These are phyloP conservation scores for Xanthoconium stramineum DNA, from an alignment of 768 basidiomycete species.

Conservation along the genomic window DNA sequence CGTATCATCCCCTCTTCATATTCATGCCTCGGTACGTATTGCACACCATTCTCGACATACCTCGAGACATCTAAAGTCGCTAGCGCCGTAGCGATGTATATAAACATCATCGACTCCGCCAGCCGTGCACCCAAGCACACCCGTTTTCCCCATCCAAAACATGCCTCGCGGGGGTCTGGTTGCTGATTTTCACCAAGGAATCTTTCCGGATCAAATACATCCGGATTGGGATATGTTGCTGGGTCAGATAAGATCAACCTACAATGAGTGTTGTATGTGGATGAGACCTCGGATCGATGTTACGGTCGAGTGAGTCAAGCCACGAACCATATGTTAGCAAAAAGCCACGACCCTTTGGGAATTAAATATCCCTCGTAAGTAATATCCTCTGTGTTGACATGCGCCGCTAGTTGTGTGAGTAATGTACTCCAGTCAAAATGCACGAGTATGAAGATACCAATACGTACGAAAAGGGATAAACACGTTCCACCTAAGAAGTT, in stretches of 20 bases:
- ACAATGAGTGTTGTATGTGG: not conserved
- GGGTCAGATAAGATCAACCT: constrained; percentile 13
- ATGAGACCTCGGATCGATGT: too few relatives aligned
- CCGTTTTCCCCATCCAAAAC: constrained; percentile 19
- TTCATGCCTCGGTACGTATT: not conserved
- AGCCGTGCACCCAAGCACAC: constrained; percentile 8
- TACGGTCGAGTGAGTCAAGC: too few relatives aligned
- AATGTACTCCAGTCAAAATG: not conserved
- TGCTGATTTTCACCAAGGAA: constrained; percentile 9
- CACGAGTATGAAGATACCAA: not conserved
- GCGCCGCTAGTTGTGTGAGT: not conserved
- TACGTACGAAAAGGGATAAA: not conserved
- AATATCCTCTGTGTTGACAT: not conserved
- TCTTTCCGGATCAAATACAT: constrained; percentile 10
- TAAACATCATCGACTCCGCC: constrained; percentile 6
- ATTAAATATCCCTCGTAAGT: constrained; percentile 22
- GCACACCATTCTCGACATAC: not conserved
- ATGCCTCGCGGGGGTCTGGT: constrained; percentile 7
- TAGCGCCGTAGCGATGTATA: constrained; percentile 1
- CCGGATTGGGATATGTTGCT: constrained; percentile 8
- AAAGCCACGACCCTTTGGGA: constrained; percentile 15
- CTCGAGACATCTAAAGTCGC: constrained; percentile 13
- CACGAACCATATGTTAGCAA: constrained; percentile 14
- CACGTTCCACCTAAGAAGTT: not conserved
- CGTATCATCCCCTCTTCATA: not conserved